Percentiles rank a stretch among this genome's conserved stretches.
These are phyloP conservation scores for Colletotrichum coccodes DNA, from an alignment of 2,329 filamentous ascomycete genomes.

Conservation along the genomic window DNA sequence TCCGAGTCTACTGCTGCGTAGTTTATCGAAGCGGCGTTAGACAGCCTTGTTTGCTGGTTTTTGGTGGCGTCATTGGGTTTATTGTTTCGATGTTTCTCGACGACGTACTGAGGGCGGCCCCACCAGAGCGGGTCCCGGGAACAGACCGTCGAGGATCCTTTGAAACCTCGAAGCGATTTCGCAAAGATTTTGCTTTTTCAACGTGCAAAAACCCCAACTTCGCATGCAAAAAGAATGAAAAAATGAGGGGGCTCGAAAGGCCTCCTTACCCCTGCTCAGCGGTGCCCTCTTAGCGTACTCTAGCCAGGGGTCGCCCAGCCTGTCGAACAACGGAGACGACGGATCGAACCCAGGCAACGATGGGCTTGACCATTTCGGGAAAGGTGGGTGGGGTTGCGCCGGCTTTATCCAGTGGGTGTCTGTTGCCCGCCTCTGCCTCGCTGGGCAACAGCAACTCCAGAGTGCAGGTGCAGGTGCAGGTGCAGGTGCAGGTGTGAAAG, in stretches of 20 bases:
- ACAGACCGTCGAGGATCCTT: not conserved
- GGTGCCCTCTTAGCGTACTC: slow-evolving; percentile 9
- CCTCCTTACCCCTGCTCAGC: slow-evolving; percentile 8
- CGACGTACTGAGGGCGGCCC: not conserved
- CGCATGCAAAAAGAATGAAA: not conserved
- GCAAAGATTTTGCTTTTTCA: not conserved
- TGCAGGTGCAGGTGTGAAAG: not conserved
- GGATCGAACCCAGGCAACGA: not conserved
- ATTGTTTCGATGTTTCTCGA: slow-evolving; percentile 10
- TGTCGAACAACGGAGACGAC: not conserved
- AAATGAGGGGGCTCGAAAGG: not conserved
- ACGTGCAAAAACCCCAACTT: not conserved
- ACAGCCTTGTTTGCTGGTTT: not conserved
- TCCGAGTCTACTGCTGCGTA: no score
- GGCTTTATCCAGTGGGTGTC: not conserved
- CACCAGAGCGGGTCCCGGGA: not conserved
- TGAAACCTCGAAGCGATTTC: no score
- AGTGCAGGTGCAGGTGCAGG: not conserved
- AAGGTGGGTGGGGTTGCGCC: not conserved
- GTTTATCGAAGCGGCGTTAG: no score
- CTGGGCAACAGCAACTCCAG: not conserved
- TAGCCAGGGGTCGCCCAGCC: slow-evolving; percentile 28
- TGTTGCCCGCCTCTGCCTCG: not conserved
- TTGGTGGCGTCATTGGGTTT: slow-evolving; percentile 5
- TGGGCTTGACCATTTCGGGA: not conserved